Percentiles rank a stretch among this genome's conserved stretches.
Evolutionary conservation across 225 moss, liverwort and hornwort genomes (phyloP).

Genomic region (Lunularia cruciata): DNA sequence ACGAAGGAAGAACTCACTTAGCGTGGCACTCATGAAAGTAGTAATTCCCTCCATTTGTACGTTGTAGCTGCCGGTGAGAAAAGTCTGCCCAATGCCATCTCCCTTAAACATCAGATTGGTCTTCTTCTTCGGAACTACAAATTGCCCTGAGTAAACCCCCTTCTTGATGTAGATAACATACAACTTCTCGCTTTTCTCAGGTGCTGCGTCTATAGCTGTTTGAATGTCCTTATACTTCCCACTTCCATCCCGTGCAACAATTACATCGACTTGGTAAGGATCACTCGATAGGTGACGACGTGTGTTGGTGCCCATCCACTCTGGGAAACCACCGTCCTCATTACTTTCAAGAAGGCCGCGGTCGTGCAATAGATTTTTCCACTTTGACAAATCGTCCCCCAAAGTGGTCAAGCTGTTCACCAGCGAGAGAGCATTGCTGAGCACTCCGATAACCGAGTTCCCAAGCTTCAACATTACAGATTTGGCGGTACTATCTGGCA

Average conservation of each 20-base stretch:
- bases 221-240: slow-evolving; percentile 23
- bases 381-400: slow-evolving; percentile 22
- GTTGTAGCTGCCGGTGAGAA: slow-evolving; percentile 56
- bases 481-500: slow-evolving; percentile 17
- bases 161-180: slow-evolving; percentile 26
- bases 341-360: slow-evolving; percentile 20
- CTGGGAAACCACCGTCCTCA: neutral
- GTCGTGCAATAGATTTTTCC: neutral
- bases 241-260: slow-evolving; percentile 25
- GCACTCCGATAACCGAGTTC: neutral
- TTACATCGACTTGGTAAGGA: slow-evolving; percentile 2
- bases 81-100: slow-evolving; percentile 52
- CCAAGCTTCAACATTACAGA: neutral
- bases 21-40: slow-evolving; percentile 61
- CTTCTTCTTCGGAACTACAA: slow-evolving; percentile 24
- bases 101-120: slow-evolving; percentile 45
- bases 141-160: slow-evolving; percentile 23
- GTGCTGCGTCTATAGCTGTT: slow-evolving; percentile 26
- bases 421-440: slow-evolving; percentile 32
- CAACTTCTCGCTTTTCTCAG: slow-evolving; percentile 14
- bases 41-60: slow-evolving; percentile 53
- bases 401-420: slow-evolving; percentile 9
- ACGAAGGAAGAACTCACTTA: slow-evolving; percentile 42
- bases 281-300: slow-evolving; percentile 10
- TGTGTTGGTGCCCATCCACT: slow-evolving; percentile 10